Evolutionary conservation across 805 yeast genomes (phyloP).

Genomic region (Metschnikowia noctiluminum): DNA sequence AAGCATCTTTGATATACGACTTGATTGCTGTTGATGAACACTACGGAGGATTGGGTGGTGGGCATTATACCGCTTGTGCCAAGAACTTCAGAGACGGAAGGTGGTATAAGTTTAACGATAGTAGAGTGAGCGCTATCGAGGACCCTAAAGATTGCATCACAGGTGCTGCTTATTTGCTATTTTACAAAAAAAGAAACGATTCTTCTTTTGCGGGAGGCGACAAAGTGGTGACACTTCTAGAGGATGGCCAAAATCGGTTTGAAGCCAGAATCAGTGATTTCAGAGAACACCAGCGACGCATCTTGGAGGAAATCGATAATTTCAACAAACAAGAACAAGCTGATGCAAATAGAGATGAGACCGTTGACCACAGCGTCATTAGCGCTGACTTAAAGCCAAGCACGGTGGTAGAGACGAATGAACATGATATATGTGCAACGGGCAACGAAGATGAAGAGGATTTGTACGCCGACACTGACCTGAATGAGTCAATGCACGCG

Average conservation of each 20-base stretch:
- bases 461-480: conserved; percentile 10
- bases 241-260: conserved; percentile 46
- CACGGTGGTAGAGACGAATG: not conserved
- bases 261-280: conserved; percentile 41
- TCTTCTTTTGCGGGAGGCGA: conserved; percentile 14
- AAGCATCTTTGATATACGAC: conserved; percentile 57
- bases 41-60: conserved; percentile 95
- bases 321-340: conserved; percentile 15
- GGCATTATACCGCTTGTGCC: conserved; percentile 91
- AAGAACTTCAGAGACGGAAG: conserved; percentile 69
- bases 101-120: conserved; percentile 92
- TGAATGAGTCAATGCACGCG: not conserved
- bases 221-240: conserved; percentile 24
- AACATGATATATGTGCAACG: not conserved
- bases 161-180: conserved; percentile 82
- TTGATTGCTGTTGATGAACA: conserved; percentile 93
- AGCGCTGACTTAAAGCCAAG: not conserved
- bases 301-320: conserved; percentile 10
- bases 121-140: conserved; percentile 57
- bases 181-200: conserved; percentile 62
- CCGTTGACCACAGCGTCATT: too few species aligned
- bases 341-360: not conserved
- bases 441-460: conserved; percentile 10
- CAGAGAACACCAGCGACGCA: conserved; percentile 21
- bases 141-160: conserved; percentile 60